Evolutionary conservation across 2,329 filamentous ascomycete genomes (phyloP).

Genomic region (Colletotrichum tofieldiae): DNA sequence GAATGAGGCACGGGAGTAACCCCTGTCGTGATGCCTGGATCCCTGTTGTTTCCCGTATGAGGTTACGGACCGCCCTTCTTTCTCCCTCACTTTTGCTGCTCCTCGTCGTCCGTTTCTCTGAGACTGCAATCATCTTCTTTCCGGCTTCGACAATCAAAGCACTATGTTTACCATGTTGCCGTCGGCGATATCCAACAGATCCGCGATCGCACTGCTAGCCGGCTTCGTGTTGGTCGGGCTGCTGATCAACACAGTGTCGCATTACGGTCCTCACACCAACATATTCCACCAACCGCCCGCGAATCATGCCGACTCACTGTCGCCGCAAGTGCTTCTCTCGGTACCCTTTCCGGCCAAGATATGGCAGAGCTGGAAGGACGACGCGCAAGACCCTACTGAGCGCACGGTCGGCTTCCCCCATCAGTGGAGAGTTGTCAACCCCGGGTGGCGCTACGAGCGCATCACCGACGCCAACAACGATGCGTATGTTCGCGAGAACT

Average conservation of each 20-base stretch:
- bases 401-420: conserved; percentile 49
- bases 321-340: background rate
- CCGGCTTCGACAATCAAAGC: background rate
- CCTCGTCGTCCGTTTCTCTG: background rate
- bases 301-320: background rate
- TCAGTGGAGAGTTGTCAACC: conserved; percentile 47
- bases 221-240: conserved; percentile 2
- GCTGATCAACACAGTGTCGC: background rate
- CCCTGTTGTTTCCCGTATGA: background rate
- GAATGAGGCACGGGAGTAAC: background rate
- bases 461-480: conserved; percentile 49
- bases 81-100: background rate
- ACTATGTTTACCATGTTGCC: conserved; percentile 1
- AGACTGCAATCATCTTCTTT: background rate
- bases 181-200: background rate
- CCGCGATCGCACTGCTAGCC: background rate
- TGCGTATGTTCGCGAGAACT: conserved; percentile 72
- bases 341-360: conserved; percentile 47
- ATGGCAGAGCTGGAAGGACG: conserved; percentile 53
- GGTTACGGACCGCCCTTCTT: too few species aligned
- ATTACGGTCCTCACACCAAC: background rate
- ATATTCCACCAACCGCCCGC: background rate
- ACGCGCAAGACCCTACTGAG: conserved; percentile 48
- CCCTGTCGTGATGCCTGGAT: background rate
- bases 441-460: conserved; percentile 49